Base-by-base conservation (phyloP, 2,329 filamentous ascomycete genomes). In the Fusarium stilboides region DNA sequence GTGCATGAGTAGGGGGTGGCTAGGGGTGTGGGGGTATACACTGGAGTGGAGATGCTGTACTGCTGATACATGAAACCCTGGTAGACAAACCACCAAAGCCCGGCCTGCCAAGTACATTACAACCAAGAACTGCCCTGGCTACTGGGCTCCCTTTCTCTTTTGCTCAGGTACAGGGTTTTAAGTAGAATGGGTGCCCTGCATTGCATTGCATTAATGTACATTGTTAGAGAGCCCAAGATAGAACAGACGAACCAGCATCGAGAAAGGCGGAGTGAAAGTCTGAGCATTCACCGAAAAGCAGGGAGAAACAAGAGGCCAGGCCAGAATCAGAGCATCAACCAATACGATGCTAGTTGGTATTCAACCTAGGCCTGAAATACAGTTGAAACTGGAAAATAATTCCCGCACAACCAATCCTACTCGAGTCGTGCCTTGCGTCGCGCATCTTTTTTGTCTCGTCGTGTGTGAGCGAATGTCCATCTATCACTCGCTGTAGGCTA, bases 351-450 rank as follows among this genome's bases (percentile, higher is more conserved):
- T 40, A 13, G 13, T 33, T 40, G 15, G 13, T 33, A 22, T 34
- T 45, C 10, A 17, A 19, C 28, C 17, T 24, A 45, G 52, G 33
- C 46, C 57, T 47, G 46, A 37, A 33, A 31, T 37, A 28, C n/a
- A 44, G 34, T 46, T 64, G 65, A 58, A 51, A 51, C 54, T 54
- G 42, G 39, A 43, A 28, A 19, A 58, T 53, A 69, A 66, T 66
- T 62, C 65, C 65, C 60, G 65, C 60, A 69, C 46, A 62, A 42
- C 65, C 65, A 69, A 69, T 69, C 61, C 65, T 50, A 34, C 64
- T 65, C 46, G 60, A 69, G 55, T 68, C 55, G 65, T 68, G 59
- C 65, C 65, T 69, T 68, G 58, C 45, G 65, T 64, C 50, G 42
- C 58, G 39, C 56, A 37, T 31, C 57, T 56, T n/a, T 39, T 45